Conservation (phyloP, 371 early-diverging fungal genomes). For the Actinomortierella ambigua region DNA sequence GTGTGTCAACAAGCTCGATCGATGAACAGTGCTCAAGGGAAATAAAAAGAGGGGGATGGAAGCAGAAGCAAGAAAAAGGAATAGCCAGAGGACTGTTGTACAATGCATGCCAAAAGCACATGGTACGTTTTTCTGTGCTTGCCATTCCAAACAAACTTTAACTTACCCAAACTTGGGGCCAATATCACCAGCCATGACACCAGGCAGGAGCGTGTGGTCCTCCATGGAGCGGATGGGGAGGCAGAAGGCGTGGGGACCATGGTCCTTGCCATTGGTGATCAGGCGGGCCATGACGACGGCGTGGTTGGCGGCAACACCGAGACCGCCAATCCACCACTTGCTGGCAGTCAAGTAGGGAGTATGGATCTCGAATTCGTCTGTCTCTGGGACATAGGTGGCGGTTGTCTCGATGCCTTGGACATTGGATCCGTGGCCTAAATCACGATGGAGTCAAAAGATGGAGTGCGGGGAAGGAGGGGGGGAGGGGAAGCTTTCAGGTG, state of each 20-base stretch:
- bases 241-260: slow-evolving; percentile 80
- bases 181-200: slow-evolving; percentile 73
- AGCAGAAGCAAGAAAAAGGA: slow-evolving; percentile 50
- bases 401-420: slow-evolving; percentile 94
- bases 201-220: slow-evolving; percentile 60
- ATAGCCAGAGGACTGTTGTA: slow-evolving; percentile 43
- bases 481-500: background rate
- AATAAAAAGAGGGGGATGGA: background rate
- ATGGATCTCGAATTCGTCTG: slow-evolving; percentile 89
- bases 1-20: background rate
- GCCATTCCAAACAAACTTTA: slow-evolving; percentile 71
- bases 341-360: slow-evolving; percentile 89
- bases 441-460: slow-evolving; percentile 15
- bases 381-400: slow-evolving; percentile 84
- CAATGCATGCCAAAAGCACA: slow-evolving; percentile 79
- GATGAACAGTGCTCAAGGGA: background rate
- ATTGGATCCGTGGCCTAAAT: slow-evolving; percentile 86
- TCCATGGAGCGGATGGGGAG: slow-evolving; percentile 70
- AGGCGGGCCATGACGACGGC: slow-evolving; percentile 87
- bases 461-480: background rate
- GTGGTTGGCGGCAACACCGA: slow-evolving; percentile 84
- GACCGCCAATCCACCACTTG: slow-evolving; percentile 98
- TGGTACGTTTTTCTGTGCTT: slow-evolving; percentile 74
- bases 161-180: slow-evolving; percentile 84
- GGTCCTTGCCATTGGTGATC: slow-evolving; percentile 73